phyloP scores from a whole-genome alignment of 352 stramenopile species.

The Proteromonas lacertae region DNA sequence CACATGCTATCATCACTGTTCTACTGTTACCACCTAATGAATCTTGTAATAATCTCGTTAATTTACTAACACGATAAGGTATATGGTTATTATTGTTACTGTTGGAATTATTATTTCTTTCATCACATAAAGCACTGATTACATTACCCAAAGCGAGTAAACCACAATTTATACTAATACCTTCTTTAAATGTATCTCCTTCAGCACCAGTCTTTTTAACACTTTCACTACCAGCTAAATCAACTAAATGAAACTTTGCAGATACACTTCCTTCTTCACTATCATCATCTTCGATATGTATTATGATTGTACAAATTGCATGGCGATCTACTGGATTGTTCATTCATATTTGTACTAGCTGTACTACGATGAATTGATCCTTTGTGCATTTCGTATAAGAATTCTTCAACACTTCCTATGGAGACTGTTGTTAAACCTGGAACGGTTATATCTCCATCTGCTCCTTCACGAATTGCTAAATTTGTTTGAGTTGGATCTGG shows the following conservation, averaged over 20 bases:
- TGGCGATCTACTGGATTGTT: neutral
- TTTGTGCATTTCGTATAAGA: neutral
- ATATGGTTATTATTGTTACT: neutral
- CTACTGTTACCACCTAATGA: too few relatives aligned
- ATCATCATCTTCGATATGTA: too few relatives aligned
- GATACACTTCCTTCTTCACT: too few relatives aligned
- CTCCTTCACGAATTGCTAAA: too few relatives aligned
- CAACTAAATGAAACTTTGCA: conserved; percentile 43
- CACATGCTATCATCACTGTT: conserved; percentile 7
- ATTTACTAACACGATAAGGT: conserved; percentile 2
- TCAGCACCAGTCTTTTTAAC: too few relatives aligned
- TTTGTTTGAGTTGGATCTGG: too few relatives aligned
- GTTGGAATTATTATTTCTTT: neutral
- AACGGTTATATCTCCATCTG: neutral
- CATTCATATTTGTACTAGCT: neutral
- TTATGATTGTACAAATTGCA: too few relatives aligned
- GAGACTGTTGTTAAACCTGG: neutral
- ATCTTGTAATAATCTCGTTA: too few relatives aligned
- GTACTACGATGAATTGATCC: neutral
- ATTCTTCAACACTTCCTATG: neutral
- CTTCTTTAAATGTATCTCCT: neutral
- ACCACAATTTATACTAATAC: conserved; percentile 9
- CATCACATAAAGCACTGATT: conserved; percentile 3
- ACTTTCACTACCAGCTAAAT: conserved; percentile 33
- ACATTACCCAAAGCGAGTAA: conserved; percentile 10